Evolutionary conservation across 1,284 basidiomycete genomes (phyloP).

Genomic region (Somion occarium): DNA sequence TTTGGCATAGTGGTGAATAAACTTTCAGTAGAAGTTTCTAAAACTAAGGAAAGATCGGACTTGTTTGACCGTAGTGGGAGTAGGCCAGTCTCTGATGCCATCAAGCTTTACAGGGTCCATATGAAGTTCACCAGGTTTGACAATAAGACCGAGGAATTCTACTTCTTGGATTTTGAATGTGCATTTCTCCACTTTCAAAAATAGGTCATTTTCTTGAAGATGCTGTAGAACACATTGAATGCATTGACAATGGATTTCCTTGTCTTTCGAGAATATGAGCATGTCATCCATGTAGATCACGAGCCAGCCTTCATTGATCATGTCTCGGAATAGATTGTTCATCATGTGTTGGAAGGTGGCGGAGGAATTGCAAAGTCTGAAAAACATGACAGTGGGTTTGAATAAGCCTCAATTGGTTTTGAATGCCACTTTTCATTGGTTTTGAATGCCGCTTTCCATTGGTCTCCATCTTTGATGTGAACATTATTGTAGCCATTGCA

Average conservation of each 20-base stretch:
- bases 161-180: constrained; percentile 10
- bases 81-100: constrained; percentile 31
- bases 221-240: constrained; percentile 24
- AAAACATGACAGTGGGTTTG: constrained; percentile 29
- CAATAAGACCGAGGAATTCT: constrained; percentile 36
- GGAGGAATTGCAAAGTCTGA: constrained; percentile 29
- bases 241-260: constrained; percentile 13
- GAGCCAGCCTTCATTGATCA: constrained; percentile 19
- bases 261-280: constrained; percentile 18
- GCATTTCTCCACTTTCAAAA: constrained; percentile 26
- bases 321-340: no score
- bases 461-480: constrained; percentile 15
- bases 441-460: constrained; percentile 17
- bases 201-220: constrained; percentile 30
- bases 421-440: constrained; percentile 18
- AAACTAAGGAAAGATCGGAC: constrained; percentile 37
- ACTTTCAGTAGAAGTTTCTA: constrained; percentile 37
- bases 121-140: constrained; percentile 20
- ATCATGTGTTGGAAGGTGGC: constrained; percentile 22
- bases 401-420: constrained; percentile 22
- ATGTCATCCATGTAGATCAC: constrained; percentile 27
- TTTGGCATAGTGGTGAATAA: constrained; percentile 34
- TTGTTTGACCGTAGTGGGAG: constrained; percentile 24
- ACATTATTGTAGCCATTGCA: constrained; percentile 20
- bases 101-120: constrained; percentile 37